These are phyloP conservation scores for Micractinium sp. DNA, from an alignment of 139 green algal species.

Conservation along the genomic window DNA sequence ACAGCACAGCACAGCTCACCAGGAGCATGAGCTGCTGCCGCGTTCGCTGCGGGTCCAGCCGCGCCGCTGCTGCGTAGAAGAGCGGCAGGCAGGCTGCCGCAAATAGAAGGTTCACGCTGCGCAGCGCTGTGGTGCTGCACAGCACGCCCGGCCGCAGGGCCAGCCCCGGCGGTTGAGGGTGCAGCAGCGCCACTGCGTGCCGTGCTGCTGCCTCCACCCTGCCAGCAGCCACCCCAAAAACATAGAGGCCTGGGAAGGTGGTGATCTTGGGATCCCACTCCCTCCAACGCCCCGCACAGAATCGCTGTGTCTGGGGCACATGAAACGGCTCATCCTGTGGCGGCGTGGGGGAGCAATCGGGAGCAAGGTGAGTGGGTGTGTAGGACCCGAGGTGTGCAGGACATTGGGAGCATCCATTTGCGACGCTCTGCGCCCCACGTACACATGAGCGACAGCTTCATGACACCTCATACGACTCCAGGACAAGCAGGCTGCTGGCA, in stretches of 20 bases:
- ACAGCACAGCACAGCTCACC: no score
- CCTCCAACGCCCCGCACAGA: slow-evolving; percentile 76
- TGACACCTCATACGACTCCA: no score
- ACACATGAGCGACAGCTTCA: background rate
- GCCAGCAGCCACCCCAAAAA: slow-evolving; percentile 52
- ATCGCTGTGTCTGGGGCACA: slow-evolving; percentile 85
- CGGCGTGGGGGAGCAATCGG: background rate
- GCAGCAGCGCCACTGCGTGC: background rate
- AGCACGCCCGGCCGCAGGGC: no score
- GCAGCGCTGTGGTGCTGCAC: slow-evolving; percentile 67
- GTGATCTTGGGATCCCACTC: slow-evolving; percentile 95
- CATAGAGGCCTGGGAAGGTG: slow-evolving; percentile 93
- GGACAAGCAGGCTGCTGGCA: no score
- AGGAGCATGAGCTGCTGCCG: slow-evolving; percentile 21
- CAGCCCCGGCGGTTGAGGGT: background rate
- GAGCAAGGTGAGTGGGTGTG: no score
- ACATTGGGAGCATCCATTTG: no score
- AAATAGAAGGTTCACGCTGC: slow-evolving; percentile 70
- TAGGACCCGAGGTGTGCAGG: no score
- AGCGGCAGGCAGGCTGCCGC: slow-evolving; percentile 55
- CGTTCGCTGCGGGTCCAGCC: background rate
- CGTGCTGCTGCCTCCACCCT: background rate
- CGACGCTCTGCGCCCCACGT: no score
- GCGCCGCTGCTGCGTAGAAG: background rate
- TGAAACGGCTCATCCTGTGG: slow-evolving; percentile 95